phyloP scores from a whole-genome alignment of 2,329 filamentous ascomycete species.

The Neobulgaria alba region DNA sequence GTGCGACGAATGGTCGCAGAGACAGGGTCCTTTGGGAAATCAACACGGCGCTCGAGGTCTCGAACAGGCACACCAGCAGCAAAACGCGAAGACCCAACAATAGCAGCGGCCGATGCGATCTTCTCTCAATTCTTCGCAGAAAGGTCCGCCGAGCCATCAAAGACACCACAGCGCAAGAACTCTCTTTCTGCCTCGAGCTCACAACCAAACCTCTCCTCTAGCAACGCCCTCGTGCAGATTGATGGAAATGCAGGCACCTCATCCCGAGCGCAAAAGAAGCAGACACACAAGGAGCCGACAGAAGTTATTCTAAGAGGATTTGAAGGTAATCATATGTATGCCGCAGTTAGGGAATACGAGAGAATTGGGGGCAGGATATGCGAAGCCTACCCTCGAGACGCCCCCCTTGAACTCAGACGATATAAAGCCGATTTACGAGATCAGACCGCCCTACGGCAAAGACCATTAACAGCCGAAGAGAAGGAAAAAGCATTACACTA shows the following conservation, averaged over 20 bases:
- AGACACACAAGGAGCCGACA: slow-evolving; percentile 52
- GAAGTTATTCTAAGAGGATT: slow-evolving; percentile 86
- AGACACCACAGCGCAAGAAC: slow-evolving; percentile 27
- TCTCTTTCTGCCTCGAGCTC: slow-evolving; percentile 25
- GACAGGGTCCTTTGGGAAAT: slow-evolving; percentile 58
- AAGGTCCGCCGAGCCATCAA: slow-evolving; percentile 26
- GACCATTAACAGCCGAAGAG: slow-evolving; percentile 61
- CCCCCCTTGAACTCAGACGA: slow-evolving; percentile 60
- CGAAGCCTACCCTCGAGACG: slow-evolving; percentile 84
- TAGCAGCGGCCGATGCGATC: slow-evolving; percentile 52
- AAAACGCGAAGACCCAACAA: slow-evolving; percentile 50
- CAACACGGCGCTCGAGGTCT: slow-evolving; percentile 54
- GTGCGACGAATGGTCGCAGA: slow-evolving; percentile 47
- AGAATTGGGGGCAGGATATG: slow-evolving; percentile 77
- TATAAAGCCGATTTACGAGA: slow-evolving; percentile 70
- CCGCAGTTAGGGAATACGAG: slow-evolving; percentile 83
- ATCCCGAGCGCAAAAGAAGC: slow-evolving; percentile 32
- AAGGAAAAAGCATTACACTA: slow-evolving; percentile 72
- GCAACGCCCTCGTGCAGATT: slow-evolving; percentile 26
- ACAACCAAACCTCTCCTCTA: slow-evolving; percentile 28
- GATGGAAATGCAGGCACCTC: slow-evolving; percentile 20
- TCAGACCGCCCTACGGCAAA: slow-evolving; percentile 57
- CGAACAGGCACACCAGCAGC: slow-evolving; percentile 47
- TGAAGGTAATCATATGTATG: slow-evolving; percentile 62
- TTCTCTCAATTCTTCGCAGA: slow-evolving; percentile 50